Conservation (phyloP, 345 rosid species). For the Hibiscus syriacus region DNA sequence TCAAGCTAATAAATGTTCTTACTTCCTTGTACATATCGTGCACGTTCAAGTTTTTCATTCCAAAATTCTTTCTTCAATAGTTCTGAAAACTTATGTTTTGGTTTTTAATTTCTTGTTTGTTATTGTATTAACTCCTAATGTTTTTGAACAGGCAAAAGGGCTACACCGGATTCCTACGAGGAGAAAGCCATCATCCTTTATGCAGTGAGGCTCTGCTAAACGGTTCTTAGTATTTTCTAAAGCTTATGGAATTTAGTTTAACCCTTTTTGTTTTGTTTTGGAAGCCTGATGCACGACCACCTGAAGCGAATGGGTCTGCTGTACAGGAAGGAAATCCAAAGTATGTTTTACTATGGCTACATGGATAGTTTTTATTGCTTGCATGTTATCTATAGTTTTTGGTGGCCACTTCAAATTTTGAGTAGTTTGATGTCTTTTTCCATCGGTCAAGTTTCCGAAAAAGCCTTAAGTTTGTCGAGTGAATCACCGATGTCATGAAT, state of each 20-base stretch:
- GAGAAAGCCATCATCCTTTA: conserved; percentile 93
- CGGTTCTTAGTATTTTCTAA: conserved; percentile 5
- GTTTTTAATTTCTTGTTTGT: no score
- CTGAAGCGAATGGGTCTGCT: conserved; percentile 47
- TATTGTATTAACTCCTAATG: conserved; percentile 2
- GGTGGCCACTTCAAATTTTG: neutral
- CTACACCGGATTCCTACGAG: conserved; percentile 37
- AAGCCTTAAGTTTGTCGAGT: neutral
- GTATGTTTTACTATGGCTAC: conserved; percentile 36
- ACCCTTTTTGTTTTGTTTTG: conserved; percentile 7
- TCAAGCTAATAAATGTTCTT: neutral
- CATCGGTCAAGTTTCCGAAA: neutral
- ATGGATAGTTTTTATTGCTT: neutral
- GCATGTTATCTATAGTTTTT: neutral
- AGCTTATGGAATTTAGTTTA: neutral
- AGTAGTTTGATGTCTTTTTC: neutral
- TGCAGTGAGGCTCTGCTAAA: conserved; percentile 35
- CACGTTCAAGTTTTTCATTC: neutral
- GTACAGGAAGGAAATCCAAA: conserved; percentile 56
- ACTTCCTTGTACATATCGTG: neutral
- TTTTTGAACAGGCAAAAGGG: conserved; percentile 43
- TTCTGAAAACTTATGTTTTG: neutral
- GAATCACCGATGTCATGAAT: conserved; percentile 5
- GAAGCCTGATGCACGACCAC: conserved; percentile 58
- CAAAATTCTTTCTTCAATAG: neutral